These are phyloP conservation scores for Cordyceps militaris DNA, from an alignment of 2,329 filamentous ascomycete species.

Conservation along the genomic window DNA sequence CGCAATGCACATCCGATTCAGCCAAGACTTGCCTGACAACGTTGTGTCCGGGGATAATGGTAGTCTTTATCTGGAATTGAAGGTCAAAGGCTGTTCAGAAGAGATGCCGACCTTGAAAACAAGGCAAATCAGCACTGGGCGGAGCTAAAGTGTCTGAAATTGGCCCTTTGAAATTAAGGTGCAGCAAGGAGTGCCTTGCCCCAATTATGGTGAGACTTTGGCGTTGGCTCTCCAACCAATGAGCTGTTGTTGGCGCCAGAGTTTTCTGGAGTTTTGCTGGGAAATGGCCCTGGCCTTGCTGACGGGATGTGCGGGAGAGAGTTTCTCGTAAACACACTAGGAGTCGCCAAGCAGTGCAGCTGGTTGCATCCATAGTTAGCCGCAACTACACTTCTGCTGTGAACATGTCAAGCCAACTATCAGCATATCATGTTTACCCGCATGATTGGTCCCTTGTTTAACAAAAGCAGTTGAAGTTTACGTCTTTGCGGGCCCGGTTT, in stretches of 20 bases:
- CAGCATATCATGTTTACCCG: no score
- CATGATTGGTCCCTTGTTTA: no score
- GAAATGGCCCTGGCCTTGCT: background rate
- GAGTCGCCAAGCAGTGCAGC: background rate
- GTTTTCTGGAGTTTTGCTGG: background rate
- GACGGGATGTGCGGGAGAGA: background rate
- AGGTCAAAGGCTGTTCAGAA: no score
- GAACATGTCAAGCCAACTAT: no score
- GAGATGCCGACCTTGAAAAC: no score
- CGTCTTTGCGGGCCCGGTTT: background rate
- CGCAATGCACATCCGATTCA: no score
- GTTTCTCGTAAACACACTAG: background rate
- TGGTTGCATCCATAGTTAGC: no score
- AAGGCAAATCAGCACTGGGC: background rate
- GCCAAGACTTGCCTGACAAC: no score
- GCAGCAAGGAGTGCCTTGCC: background rate
- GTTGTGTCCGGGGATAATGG: no score
- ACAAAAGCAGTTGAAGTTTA: no score
- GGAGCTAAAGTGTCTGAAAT: background rate
- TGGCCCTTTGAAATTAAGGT: background rate
- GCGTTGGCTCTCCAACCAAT: background rate
- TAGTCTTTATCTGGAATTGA: no score
- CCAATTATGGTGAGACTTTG: slow-evolving; percentile 8
- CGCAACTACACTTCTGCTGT: no score
- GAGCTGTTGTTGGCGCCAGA: background rate